Evolutionary conservation across 2,329 filamentous ascomycete species (phyloP), one percentile per base, ranked within the genome.

Genomic region (Alternaria sp.): DNA sequence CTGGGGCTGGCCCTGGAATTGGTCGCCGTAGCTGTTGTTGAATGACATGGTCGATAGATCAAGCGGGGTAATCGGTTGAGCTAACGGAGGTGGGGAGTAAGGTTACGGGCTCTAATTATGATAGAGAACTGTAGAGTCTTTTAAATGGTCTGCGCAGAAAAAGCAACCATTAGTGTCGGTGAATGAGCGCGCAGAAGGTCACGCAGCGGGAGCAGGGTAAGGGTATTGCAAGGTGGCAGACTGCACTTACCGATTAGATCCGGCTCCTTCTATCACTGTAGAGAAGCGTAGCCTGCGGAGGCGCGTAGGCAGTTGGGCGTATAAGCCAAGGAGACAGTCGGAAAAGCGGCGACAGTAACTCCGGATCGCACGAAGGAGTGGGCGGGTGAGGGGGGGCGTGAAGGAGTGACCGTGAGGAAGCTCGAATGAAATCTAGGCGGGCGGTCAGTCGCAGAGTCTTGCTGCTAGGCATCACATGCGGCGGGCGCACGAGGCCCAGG

Each of bases 1-100:
- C 66, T 80, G 80, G 69, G 86, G 85, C 78, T 88, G 87, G 77
- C 85, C 85, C 74, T 85, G 86, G 78, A 87, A 89, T 66, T 85
- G 82, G 66, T 85, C 82, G 54, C 41, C 41, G 72, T 90, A 87
- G 79, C 87, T 89, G 78, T 87, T 87, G 65, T 86, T 85, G 82
- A 89, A 90, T 77, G 87, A 89, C 89, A 90, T 90, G 60, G 68
- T 85, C 77, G 62, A 58, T 56, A 53, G 65, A 68, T 67, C 59
- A 67, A 56, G 57, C 56, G 65, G 63, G 66, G 59, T 69, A 64
- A 63, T 66, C 55, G 63, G 50, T 51, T 59, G 50, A 46, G 34
- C 50, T 58, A 54, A 54, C 55, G 57, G 60, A 54, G 50, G 38
- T 51, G 57, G 57, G 54, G 62, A 64, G 62, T 67, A 67, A 64